These are phyloP conservation scores for Cenchrus americanus DNA, from an alignment of 176 grass and related monocot genomes.

Conservation along the genomic window DNA sequence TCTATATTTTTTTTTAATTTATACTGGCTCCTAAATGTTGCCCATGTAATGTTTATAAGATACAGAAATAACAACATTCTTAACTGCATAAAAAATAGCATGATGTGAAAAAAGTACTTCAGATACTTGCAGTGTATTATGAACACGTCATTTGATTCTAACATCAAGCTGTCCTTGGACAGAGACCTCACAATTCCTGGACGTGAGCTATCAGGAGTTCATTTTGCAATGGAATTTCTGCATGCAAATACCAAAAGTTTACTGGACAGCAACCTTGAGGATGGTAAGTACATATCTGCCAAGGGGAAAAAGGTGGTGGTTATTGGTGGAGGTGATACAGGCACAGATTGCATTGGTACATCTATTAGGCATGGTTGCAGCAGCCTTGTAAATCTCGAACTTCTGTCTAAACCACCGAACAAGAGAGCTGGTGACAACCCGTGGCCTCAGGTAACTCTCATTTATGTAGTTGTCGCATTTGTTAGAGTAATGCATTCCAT, in stretches of 20 bases:
- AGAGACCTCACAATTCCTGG: constrained; percentile 91
- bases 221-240: constrained; percentile 99
- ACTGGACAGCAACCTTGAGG: constrained; percentile 92
- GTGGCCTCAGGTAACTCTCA: constrained; percentile 82
- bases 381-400: constrained; percentile 79
- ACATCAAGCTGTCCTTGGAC: constrained; percentile 35
- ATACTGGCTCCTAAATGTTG: not conserved
- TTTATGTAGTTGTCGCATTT: not conserved
- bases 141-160: constrained; percentile 28
- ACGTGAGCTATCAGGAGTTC: constrained; percentile 74
- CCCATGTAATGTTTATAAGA: not conserved
- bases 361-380: constrained; percentile 96
- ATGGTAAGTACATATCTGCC: constrained; percentile 96
- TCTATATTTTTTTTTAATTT: not conserved
- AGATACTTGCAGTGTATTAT: constrained; percentile 1
- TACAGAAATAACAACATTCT: constrained; percentile 14
- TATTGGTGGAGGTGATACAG: constrained; percentile 96
- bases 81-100: constrained; percentile 1
- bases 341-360: constrained; percentile 97
- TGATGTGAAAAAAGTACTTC: not conserved
- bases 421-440: constrained; percentile 82
- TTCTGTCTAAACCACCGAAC: constrained; percentile 73
- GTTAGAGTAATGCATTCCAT: not conserved
- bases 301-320: constrained; percentile 97
- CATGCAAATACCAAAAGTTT: constrained; percentile 97